These are phyloP conservation scores for Heimioporus sp. DNA, from an alignment of 768 basidiomycete species.

Conservation along the genomic window DNA sequence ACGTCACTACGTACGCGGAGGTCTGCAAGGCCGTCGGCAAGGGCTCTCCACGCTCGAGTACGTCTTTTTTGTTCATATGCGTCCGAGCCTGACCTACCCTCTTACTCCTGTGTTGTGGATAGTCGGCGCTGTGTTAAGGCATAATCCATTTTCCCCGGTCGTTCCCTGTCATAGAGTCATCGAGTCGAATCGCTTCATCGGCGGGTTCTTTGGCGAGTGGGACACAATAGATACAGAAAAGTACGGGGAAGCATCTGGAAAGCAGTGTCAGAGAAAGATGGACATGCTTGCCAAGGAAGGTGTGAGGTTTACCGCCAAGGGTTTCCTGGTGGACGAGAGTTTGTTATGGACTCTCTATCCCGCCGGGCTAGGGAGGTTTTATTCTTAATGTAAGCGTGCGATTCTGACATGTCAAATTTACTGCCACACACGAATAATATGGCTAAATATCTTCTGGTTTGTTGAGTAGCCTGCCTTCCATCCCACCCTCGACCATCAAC, in stretches of 20 bases:
- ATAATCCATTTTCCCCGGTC: constrained; percentile 65
- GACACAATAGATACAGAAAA: constrained; percentile 26
- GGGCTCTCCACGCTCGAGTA: constrained; percentile 65
- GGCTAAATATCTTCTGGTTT: too few relatives aligned
- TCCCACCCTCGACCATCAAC: constrained; percentile 36
- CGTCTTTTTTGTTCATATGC: constrained; percentile 9
- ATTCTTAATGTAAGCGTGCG: too few relatives aligned
- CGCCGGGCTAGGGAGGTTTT: constrained; percentile 1
- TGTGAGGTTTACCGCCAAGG: constrained; percentile 45
- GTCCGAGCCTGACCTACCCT: too few relatives aligned
- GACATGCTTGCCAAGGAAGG: constrained; percentile 52
- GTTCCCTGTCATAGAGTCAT: constrained; percentile 73
- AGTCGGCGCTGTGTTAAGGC: constrained; percentile 64
- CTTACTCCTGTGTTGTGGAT: too few relatives aligned
- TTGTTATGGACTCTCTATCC: constrained; percentile 20
- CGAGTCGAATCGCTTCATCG: constrained; percentile 56
- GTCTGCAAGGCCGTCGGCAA: constrained; percentile 46
- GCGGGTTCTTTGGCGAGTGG: constrained; percentile 67
- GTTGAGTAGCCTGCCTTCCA: too few relatives aligned
- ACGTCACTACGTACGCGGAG: constrained; percentile 56
- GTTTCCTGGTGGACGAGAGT: constrained; percentile 35
- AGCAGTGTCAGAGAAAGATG: constrained; percentile 45
- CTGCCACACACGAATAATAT: too few relatives aligned
- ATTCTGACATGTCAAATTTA: too few relatives aligned
- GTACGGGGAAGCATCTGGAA: constrained; percentile 27